Base-by-base conservation (phyloP, 108 stramenopile genomes). In the Fragilariopsis cylindrus region DNA sequence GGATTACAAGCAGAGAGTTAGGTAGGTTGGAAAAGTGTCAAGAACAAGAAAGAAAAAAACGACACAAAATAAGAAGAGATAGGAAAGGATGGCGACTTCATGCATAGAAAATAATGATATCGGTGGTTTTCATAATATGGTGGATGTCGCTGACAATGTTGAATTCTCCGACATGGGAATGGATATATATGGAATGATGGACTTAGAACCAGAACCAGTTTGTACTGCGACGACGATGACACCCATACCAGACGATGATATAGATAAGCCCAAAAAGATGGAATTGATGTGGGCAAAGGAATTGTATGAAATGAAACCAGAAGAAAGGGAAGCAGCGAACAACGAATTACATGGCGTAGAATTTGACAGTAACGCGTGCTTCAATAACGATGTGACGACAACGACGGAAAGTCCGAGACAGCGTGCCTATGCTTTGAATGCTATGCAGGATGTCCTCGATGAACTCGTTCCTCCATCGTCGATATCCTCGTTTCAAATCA, bases 331-430 rank as follows among this genome's bases (percentile, higher is more conserved):
- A 12, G 62, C 43, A 13, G 46, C 45, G 13, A 63, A 30, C 62
- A 45, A 45, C 62, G 62, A 63, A n/a, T 45, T 63, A 63, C 62
- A 63, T 41, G 41, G 62, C 4, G 43, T 63, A 8, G 43, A 12
- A 7, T 13, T 63, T n/a, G 4, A 44, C 43, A 44, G 46, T 45
- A 63, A 11, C 13, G 43, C 62, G 3, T 9, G 4, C 19, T 15
- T 63, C 4, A 63, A 45, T 30, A 30, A 30, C 30, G 30, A 30
- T 30, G 30, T 30, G 30, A 30, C 30, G n/a, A 21, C 16, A 5
- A 60, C 4, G 2, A 43, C 42, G 11, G 2, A 45, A 42, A 3
- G 13, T 63, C n/a, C 11, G 39, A 45, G 43, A 63, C 7, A 16
- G 9, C 6, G 46, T 63, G 11, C 16, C 42, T n/a, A 41, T 12